Conservation (phyloP, 2,329 filamentous ascomycete genomes). For the Nigrospora osmanthi region DNA sequence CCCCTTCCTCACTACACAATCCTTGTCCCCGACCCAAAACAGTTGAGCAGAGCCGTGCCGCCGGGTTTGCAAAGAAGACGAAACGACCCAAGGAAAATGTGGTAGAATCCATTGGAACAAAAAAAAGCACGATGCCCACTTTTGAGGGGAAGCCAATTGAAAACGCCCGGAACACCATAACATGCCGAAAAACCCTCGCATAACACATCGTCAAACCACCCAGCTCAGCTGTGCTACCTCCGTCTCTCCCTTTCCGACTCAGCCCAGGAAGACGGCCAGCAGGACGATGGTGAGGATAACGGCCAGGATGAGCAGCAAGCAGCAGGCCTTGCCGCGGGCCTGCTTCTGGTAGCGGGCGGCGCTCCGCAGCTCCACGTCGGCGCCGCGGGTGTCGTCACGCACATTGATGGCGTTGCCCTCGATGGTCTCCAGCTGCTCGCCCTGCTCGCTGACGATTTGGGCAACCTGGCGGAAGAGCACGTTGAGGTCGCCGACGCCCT, state of each 20-base stretch:
- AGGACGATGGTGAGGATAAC: slow-evolving; percentile 87
- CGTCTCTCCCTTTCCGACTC: slow-evolving; percentile 10
- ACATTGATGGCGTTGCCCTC: slow-evolving; percentile 81
- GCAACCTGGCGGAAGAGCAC: slow-evolving; percentile 97
- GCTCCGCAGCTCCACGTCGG: slow-evolving; percentile 75
- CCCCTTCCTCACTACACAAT: too few species aligned
- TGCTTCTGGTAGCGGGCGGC: slow-evolving; percentile 93
- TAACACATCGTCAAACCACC: slow-evolving; percentile 5
- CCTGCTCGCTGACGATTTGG: slow-evolving; percentile 92
- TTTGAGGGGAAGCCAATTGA: background rate
- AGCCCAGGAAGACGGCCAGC: slow-evolving; percentile 76
- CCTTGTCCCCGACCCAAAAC: too few species aligned
- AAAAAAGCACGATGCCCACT: too few species aligned
- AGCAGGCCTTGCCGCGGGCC: slow-evolving; percentile 90
- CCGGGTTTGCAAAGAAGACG: too few species aligned
- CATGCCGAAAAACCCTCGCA: slow-evolving; percentile 7
- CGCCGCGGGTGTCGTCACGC: slow-evolving; percentile 72
- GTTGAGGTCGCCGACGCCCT: slow-evolving; percentile 90
- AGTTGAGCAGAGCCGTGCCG: too few species aligned
- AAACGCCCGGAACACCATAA: slow-evolving; percentile 11
- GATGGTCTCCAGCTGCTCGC: slow-evolving; percentile 80
- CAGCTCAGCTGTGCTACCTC: background rate
- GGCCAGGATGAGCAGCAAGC: slow-evolving; percentile 77
- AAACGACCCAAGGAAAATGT: too few species aligned
- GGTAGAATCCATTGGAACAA: too few species aligned